These are phyloP conservation scores for Coemansia sp. DNA, from an alignment of 192 early-diverging fungal species.

Conservation along the genomic window DNA sequence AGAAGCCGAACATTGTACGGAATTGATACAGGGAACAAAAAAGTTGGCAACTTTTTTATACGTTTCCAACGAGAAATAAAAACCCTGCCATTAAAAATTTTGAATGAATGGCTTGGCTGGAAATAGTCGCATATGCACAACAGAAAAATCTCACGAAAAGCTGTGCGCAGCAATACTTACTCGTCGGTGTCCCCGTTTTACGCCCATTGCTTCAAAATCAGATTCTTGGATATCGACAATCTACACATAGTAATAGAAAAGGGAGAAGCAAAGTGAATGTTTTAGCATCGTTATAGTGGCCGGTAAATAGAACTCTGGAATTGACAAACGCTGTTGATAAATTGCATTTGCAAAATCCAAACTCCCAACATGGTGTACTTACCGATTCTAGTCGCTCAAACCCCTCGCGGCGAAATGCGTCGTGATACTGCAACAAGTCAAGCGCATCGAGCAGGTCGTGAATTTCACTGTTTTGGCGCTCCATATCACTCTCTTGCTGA, in stretches of 20 bases:
- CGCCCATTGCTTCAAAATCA: conserved; percentile 48
- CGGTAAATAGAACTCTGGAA: not conserved
- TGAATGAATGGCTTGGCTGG: conserved; percentile 4
- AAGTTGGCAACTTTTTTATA: not conserved
- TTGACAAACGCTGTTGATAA: not conserved
- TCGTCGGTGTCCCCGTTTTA: conserved; percentile 51
- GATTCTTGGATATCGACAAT: conserved; percentile 49
- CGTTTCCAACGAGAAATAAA: not conserved
- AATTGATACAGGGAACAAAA: not conserved
- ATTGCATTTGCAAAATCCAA: not conserved
- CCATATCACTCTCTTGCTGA: conserved; percentile 21
- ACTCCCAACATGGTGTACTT: conserved; percentile 7
- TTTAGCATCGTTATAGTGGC: not conserved
- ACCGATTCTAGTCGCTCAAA: conserved; percentile 49
- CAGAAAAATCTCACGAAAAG: not conserved
- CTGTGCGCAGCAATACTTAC: conserved; percentile 20
- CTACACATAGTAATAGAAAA: conserved; percentile 15
- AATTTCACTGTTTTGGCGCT: conserved; percentile 24
- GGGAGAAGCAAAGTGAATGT: not conserved
- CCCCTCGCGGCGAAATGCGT: conserved; percentile 44
- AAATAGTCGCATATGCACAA: not conserved
- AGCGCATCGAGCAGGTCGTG: conserved; percentile 29
- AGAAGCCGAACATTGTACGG: not conserved
- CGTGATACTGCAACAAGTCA: conserved; percentile 41
- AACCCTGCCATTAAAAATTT: not conserved